A percentile compares a stretch with the other conserved stretches of the same genome.
These are phyloP conservation scores for Diaporthe velutina DNA, from an alignment of 2,329 filamentous ascomycete genomes.

Conservation along the genomic window DNA sequence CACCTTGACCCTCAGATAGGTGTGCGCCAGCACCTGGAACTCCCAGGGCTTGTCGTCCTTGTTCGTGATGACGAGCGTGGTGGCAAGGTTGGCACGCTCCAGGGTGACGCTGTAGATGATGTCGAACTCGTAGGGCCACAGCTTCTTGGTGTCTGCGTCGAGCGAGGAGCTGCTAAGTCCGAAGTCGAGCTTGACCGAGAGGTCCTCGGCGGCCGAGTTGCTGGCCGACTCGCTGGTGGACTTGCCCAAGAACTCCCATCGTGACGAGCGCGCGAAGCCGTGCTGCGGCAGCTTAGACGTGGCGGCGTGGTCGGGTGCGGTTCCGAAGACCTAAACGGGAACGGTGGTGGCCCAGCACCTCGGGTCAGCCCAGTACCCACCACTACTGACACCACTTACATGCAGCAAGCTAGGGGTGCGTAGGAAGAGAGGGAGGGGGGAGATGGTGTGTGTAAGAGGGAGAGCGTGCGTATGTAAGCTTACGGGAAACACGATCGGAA, in stretches of 20 bases:
- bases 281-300: conserved; percentile 89
- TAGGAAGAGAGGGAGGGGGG: not conserved
- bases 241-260: conserved; percentile 96
- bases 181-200: conserved; percentile 94
- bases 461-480: conserved; percentile 47
- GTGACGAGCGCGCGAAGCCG: conserved; percentile 90
- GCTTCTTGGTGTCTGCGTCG: conserved; percentile 73
- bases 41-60: conserved; percentile 87
- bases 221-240: conserved; percentile 74
- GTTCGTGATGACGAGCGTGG: conserved; percentile 89
- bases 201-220: conserved; percentile 57
- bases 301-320: conserved; percentile 80
- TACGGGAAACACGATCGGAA: conserved; percentile 94
- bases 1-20: conserved; percentile 87
- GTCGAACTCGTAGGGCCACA: conserved; percentile 90
- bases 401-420: conserved; percentile 15
- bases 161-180: conserved; percentile 84
- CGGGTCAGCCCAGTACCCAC: conserved; percentile 12
- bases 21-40: conserved; percentile 92
- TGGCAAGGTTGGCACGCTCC: conserved; percentile 79
- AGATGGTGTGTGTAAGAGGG: not conserved
- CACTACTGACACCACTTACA: not conserved
- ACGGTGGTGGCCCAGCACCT: not conserved
- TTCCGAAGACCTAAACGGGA: conserved; percentile 81
- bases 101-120: conserved; percentile 95